Evolutionary conservation across 2,329 filamentous ascomycete species (phyloP).

Genomic region (Ceratocystis destructans): DNA sequence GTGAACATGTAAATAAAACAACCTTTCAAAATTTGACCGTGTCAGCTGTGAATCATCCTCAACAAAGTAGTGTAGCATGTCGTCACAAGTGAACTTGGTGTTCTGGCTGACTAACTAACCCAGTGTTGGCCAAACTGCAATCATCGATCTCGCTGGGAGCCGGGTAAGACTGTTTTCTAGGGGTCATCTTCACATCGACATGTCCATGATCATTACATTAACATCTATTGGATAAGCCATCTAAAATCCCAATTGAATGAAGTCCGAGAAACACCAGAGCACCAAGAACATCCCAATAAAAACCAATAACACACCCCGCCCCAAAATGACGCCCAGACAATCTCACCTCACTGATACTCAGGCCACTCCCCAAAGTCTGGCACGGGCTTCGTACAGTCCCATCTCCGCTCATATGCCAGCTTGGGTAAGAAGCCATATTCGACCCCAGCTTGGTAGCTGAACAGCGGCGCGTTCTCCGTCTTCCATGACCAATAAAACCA

Average conservation of each 20-base stretch:
- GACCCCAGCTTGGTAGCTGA: slow-evolving; percentile 54
- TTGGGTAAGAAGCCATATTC: slow-evolving; percentile 47
- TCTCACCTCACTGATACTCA: slow-evolving; percentile 20
- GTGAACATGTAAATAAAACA: slow-evolving; percentile 12
- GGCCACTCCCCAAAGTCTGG: slow-evolving; percentile 25
- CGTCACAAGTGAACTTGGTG: background rate
- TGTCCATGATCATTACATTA: background rate
- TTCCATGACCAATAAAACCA: slow-evolving; percentile 81
- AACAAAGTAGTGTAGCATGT: background rate
- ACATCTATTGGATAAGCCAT: background rate
- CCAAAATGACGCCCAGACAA: too few species aligned
- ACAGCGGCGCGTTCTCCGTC: slow-evolving; percentile 58
- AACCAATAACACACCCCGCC: background rate
- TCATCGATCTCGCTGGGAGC: too few species aligned
- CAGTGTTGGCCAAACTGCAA: too few species aligned
- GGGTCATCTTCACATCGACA: background rate
- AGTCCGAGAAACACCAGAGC: background rate
- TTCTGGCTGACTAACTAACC: too few species aligned
- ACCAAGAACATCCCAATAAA: background rate
- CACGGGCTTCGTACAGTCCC: slow-evolving; percentile 31
- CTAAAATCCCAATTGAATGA: background rate
- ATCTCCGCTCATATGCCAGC: slow-evolving; percentile 40
- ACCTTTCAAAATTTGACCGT: background rate
- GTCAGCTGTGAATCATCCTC: background rate
- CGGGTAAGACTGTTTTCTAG: too few species aligned